phyloP scores from a whole-genome alignment of 192 early-diverging fungal genomes.

The Chytriomyces confervae region DNA sequence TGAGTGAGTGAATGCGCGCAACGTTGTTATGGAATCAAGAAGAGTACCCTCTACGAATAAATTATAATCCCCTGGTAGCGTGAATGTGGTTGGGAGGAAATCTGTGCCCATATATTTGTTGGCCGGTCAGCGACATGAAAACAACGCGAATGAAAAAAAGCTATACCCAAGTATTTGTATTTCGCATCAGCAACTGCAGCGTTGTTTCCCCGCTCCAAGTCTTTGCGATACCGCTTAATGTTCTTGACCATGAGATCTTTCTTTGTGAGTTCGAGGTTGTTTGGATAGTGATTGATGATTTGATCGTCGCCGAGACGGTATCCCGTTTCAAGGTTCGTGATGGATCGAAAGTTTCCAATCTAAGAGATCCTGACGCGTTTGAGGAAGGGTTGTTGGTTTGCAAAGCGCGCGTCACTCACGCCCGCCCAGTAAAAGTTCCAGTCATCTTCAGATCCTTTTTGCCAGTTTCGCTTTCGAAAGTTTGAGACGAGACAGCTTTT shows the following conservation, averaged over 20 bases:
- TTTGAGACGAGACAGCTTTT: conserved; percentile 61
- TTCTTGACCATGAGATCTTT: conserved; percentile 71
- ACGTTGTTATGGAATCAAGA: not conserved
- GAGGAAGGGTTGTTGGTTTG: not conserved
- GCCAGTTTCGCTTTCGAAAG: conserved; percentile 64
- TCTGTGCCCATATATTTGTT: conserved; percentile 41
- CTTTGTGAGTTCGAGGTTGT: conserved; percentile 63
- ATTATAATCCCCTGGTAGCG: conserved; percentile 65
- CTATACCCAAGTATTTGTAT: conserved; percentile 40
- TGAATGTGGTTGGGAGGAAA: conserved; percentile 61
- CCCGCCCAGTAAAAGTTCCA: conserved; percentile 70
- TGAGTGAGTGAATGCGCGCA: not conserved
- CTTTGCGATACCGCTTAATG: conserved; percentile 61
- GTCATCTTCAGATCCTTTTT: conserved; percentile 60
- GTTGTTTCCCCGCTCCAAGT: conserved; percentile 52
- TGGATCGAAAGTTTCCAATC: conserved; percentile 54
- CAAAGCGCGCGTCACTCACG: not conserved
- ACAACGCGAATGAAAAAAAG: not conserved
- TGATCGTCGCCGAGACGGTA: conserved; percentile 60
- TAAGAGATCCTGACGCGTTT: not conserved
- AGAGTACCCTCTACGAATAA: conserved; percentile 57
- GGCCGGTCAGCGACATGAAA: not conserved
- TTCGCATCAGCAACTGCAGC: conserved; percentile 26
- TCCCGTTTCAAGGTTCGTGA: conserved; percentile 61
- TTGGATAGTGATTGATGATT: conserved; percentile 68